Evolutionary conservation across 2,329 filamentous ascomycete genomes (phyloP), one percentile per base, ranked within the genome.

Genomic region (Magnaporthiopsis incrustans): DNA sequence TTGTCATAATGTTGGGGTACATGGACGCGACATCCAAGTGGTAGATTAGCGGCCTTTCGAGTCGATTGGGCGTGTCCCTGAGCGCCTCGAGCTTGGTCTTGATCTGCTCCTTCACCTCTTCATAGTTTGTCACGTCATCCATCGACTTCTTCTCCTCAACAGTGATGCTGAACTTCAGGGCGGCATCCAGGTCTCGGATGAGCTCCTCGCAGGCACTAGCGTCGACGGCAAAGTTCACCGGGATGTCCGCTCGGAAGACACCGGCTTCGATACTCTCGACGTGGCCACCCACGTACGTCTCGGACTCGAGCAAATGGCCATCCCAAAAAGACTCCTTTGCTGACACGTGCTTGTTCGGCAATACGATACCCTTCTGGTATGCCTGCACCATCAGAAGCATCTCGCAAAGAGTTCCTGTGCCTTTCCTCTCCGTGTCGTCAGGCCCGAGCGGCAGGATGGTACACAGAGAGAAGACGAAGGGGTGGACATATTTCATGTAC

Each of bases 401-500:
- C 78, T 99, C 95, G 75, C 95, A 99, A n/a, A 99, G 84, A 0
- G 95, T 99, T 75, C 95, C 95, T 0, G 95, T 99, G 73, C 95
- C 95, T 76, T 99, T 99, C 69, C 95, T 86, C 70, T 98, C 76
- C 1, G 93, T 91, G 73, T 98, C 95, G 71, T 99, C 94, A 44
- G 93, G 92, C 59, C 91, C 92, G 1, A 99, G 82, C 0, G 95
- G 95, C 74, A 99, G 82, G 78, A 99, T 97, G 1, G 93, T 99
- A 77, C 95, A 99, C 0, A 99, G 81, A 1, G 96, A 98, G 82
- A 99, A 99, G 74, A 99, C 95, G 80, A 99, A 99, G 4, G 95
- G 95, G 75, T 99, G 95, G n/a, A 99, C 91, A 75, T 99, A 99
- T 88, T 99, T 99, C 96, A 99, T 99, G 82, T 99, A 99, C 67